These are phyloP conservation scores for Wickerhamiella alocasiicola DNA, from an alignment of 805 yeast species.

Conservation along the genomic window DNA sequence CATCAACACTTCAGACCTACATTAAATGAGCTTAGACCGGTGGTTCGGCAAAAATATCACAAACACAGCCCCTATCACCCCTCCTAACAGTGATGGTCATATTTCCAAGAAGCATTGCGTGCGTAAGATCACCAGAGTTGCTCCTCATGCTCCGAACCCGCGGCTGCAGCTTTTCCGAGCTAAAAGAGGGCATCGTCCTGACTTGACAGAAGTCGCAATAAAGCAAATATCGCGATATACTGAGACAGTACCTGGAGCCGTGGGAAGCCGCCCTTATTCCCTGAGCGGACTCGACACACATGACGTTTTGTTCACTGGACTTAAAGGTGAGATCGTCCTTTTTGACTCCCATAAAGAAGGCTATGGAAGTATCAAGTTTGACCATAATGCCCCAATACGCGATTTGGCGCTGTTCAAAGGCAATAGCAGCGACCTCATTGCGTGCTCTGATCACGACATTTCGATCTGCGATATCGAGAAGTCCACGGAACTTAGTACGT, in stretches of 20 bases:
- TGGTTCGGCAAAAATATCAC: constrained; percentile 10
- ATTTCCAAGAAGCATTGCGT: not conserved
- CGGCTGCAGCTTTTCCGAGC: not conserved
- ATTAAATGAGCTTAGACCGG: constrained; percentile 7
- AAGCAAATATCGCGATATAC: not conserved
- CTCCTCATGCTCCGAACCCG: not conserved
- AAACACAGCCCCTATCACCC: constrained; percentile 4
- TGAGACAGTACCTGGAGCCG: not conserved
- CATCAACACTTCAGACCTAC: no score
- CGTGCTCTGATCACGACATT: constrained; percentile 4
- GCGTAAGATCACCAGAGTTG: not conserved
- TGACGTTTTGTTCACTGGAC: constrained; percentile 2
- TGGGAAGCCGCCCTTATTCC: not conserved
- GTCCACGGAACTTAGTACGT: not conserved
- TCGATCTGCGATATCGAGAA: not conserved
- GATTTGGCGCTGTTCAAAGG: not conserved
- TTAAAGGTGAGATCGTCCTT: constrained; percentile 1
- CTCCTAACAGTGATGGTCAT: constrained; percentile 2
- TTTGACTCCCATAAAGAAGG: constrained; percentile 1
- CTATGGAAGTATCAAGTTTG: not conserved
- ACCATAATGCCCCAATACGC: not conserved
- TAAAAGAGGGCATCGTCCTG: not conserved
- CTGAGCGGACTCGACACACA: not conserved
- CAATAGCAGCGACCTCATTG: not conserved
- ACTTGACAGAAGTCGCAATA: not conserved